A percentile compares a stretch with the other conserved stretches of the same genome.
Evolutionary conservation across 192 early-diverging fungal species (phyloP).

Genomic region (Entomortierella lignicola): DNA sequence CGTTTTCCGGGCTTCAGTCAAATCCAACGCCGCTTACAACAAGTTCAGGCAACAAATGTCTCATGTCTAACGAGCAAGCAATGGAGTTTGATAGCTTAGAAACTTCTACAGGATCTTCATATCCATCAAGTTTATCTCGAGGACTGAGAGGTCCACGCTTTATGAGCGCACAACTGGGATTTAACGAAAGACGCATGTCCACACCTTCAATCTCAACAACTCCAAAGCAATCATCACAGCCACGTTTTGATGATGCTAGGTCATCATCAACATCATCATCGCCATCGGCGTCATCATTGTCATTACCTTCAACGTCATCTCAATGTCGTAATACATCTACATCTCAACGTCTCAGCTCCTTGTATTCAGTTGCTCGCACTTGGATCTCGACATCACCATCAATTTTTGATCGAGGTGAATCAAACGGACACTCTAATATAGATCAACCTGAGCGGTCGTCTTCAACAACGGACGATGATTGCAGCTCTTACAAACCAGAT

Average conservation of each 20-base stretch:
- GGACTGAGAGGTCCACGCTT: conserved; percentile 21
- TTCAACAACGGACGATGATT: neutral
- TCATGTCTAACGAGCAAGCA: conserved; percentile 11
- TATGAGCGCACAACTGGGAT: conserved; percentile 14
- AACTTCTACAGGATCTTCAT: conserved; percentile 6
- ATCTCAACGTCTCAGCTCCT: conserved; percentile 4
- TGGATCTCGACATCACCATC: conserved; percentile 22
- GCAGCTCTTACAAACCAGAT: neutral
- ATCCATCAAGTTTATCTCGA: neutral
- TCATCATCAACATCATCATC: neutral
- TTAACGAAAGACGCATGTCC: conserved; percentile 38
- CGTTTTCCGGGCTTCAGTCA: neutral
- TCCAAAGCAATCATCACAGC: neutral
- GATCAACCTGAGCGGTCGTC: neutral
- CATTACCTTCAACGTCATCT: neutral
- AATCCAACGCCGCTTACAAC: neutral
- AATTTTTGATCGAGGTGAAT: neutral
- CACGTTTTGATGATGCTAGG: neutral
- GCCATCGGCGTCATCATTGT: neutral
- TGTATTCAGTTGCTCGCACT: conserved; percentile 10
- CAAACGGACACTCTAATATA: conserved; percentile 7
- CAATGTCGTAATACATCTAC: neutral
- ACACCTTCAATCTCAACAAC: conserved; percentile 23
- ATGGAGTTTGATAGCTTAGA: conserved; percentile 11
- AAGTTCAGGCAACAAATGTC: conserved; percentile 4